phyloP scores from a whole-genome alignment of 345 rosid species.

The Acer negundo region DNA sequence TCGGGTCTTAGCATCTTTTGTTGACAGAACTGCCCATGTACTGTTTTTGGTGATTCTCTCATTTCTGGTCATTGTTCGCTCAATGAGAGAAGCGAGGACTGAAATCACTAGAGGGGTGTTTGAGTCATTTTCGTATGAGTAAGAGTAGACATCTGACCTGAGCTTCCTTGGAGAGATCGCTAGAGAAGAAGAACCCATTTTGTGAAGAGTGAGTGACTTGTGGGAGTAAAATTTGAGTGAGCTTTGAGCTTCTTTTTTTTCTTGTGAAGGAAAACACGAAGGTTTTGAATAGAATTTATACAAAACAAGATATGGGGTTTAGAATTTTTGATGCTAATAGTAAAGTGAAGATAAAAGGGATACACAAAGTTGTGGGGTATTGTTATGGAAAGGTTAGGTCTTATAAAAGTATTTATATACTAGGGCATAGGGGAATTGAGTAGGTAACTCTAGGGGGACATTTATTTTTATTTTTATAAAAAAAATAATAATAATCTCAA shows the following conservation, averaged over 20 bases:
- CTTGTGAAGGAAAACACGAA: constrained; percentile 16
- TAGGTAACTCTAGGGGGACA: background rate
- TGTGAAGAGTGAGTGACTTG: background rate
- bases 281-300: constrained; percentile 15
- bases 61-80: constrained; percentile 69
- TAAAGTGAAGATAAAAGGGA: background rate
- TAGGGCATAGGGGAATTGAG: background rate
- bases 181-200: constrained; percentile 46
- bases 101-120: constrained; percentile 74
- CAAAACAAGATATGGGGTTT: background rate
- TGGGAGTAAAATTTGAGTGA: background rate
- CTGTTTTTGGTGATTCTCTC: constrained; percentile 56
- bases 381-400: background rate
- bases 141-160: constrained; percentile 77
- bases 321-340: background rate
- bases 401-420: background rate
- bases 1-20: constrained; percentile 38
- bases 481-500: no score
- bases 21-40: constrained; percentile 31
- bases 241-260: background rate
- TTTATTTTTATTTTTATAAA: no score
- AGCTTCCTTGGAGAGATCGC: constrained; percentile 78
- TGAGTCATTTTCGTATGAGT: constrained; percentile 59
- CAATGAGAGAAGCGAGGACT: constrained; percentile 75
- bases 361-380: constrained; percentile 2